Evolutionary conservation across 176 grass and related monocot genomes (phyloP), one percentile per base, ranked within the genome.

Genomic region (Carex parvula): DNA sequence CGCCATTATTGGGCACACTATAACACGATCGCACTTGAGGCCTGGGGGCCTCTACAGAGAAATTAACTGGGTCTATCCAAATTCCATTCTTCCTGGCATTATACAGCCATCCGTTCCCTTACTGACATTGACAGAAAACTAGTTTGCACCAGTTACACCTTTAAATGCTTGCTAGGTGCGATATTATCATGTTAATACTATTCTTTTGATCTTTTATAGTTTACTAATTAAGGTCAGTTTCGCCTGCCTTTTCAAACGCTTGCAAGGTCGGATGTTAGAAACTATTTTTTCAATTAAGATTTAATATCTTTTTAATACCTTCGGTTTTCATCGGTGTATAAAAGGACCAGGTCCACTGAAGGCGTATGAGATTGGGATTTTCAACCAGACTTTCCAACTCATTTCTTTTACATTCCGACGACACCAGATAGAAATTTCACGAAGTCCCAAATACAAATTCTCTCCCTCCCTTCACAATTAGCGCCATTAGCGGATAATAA

Each of bases 271-370:
- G 59, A 9, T 66, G 42, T 44, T 44, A 44, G 8, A 44, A 44
- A 1, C 6, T 8, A 44, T 44, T 44, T 44, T 44, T 44, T 44
- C 42, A 44, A 44, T 44, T 44, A 44, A 44, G 42, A 44, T 44
- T 44, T 44, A 44, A 44, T 44, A 44, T 44, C 7, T 44, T 44
- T 44, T 44, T 44, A 44, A 44, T 9, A 44, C 42, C 7, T 9
- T 9, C 42, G 42, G 42, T 8, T 44, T 44, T 44, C 42, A 44
- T 44, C 42, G 6, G 42, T 44, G 8, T 50, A 20, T 50, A 48
- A 50, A 50, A 12, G n/a, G 8, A 73, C 37, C 70, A 13, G 79
- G 63, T 80, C 84, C 42, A 86, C 46, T 65, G 75, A 82, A 84
- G 20, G 3, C 20, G 41, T 81, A 46, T 16, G 0, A 53, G 5